These are phyloP conservation scores for Entomortierella parvispora DNA, from an alignment of 192 early-diverging fungal species.

Conservation along the genomic window DNA sequence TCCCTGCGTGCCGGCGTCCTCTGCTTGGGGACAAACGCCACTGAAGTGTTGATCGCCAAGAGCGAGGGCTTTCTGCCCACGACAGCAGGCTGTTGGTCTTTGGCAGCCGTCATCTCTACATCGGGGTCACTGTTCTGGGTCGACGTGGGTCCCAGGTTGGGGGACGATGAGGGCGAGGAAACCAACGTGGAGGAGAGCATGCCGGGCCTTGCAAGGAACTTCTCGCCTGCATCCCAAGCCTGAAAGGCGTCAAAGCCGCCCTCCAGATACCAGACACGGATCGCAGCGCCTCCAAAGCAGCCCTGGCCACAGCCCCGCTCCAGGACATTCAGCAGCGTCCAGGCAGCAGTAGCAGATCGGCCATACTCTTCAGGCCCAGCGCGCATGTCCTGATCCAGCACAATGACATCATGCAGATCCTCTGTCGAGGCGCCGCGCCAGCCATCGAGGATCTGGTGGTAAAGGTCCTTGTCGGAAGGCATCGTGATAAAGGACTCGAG, in stretches of 20 bases:
- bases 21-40: constrained; percentile 13
- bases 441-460: constrained; percentile 42
- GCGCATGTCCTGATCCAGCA: constrained; percentile 62
- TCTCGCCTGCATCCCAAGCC: constrained; percentile 40
- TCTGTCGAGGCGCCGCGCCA: constrained; percentile 8
- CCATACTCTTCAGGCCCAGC: constrained; percentile 51
- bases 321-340: constrained; percentile 62
- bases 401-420: constrained; percentile 45
- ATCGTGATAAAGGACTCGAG: constrained; percentile 66
- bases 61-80: constrained; percentile 6
- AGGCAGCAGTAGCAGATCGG: constrained; percentile 52
- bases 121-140: constrained; percentile 9
- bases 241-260: constrained; percentile 63
- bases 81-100: neutral
- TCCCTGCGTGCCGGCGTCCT: constrained; percentile 36
- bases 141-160: neutral
- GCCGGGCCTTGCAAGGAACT: constrained; percentile 23
- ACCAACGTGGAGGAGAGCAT: neutral
- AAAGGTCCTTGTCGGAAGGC: constrained; percentile 56
- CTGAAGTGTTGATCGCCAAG: constrained; percentile 27
- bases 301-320: constrained; percentile 38
- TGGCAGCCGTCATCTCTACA: constrained; percentile 29
- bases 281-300: constrained; percentile 19
- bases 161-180: neutral
- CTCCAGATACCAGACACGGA: constrained; percentile 56